A percentile compares a stretch with the other conserved stretches of the same genome.
Conservation (phyloP, 2,329 filamentous ascomycete genomes). For the Penicillium hordei region DNA sequence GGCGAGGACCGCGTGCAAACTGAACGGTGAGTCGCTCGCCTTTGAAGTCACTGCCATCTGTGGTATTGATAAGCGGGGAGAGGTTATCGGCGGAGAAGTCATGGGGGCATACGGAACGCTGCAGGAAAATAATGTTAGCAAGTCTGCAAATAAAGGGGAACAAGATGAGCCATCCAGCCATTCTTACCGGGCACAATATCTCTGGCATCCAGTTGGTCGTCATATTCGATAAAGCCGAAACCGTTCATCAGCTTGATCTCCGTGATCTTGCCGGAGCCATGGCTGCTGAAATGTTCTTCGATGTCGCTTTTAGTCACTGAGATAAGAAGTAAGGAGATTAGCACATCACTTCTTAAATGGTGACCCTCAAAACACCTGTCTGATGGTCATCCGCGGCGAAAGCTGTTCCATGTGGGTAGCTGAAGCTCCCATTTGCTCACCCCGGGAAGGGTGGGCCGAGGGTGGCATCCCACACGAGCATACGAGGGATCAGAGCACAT, state of each 20-base stretch:
- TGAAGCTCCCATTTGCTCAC: constrained; percentile 1
- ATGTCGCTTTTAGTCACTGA: constrained; percentile 95
- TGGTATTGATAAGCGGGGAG: constrained; percentile 34
- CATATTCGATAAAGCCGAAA: constrained; percentile 99
- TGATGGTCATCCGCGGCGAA: not conserved
- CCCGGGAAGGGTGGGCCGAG: not conserved
- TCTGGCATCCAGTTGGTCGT: constrained; percentile 95
- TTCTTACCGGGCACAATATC: constrained; percentile 93
- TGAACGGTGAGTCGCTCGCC: constrained; percentile 96
- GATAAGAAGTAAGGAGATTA: constrained; percentile 7
- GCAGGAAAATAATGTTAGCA: constrained; percentile 23
- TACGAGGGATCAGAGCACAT: not conserved
- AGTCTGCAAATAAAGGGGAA: constrained; percentile 16
- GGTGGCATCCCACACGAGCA: not conserved
- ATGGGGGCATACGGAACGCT: constrained; percentile 60
- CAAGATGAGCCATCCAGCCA: constrained; percentile 32
- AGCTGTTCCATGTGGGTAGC: constrained; percentile 2
- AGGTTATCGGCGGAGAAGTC: constrained; percentile 52
- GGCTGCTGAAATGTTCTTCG: constrained; percentile 89
- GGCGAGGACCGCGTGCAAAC: constrained; percentile 86
- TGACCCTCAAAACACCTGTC: not conserved
- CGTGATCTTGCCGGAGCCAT: constrained; percentile 95
- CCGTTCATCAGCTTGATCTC: constrained; percentile 99
- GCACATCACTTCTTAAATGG: not conserved
- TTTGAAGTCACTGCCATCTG: constrained; percentile 98